Base-by-base conservation (phyloP, 2,329 filamentous ascomycete species). In the Fusarium sp. region DNA sequence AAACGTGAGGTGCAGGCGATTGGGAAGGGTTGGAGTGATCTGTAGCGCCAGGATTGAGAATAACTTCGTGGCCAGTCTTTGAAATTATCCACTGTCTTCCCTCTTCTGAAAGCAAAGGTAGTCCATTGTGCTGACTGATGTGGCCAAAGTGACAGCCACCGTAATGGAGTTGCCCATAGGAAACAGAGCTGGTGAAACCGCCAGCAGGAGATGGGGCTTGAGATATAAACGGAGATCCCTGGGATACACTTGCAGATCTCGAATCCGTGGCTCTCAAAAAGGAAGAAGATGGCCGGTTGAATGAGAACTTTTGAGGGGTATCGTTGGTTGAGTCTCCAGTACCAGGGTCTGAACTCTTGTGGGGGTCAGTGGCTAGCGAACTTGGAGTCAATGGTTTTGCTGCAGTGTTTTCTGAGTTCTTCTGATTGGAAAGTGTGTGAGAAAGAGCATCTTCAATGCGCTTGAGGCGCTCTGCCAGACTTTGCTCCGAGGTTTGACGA, bases 141-240 rank as follows among this genome's bases (percentile, higher is more conserved):
- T 75, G 72, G 12, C 76, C 76, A 13, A 78, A 69, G 31, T 77
- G 73, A 18, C 56, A 69, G 9, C 76, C 76, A 33, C 60, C 73
- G 26, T 70, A 78, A 49, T 78, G 75, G 18, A 78, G 69, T 41
- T 78, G 76, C 0, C 76, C 76, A 33, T 74, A 78, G 3, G 76
- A 73, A 22, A 75, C 69, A 6, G 55, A 44, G 41, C 58, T 62
- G 15, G 68, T 67, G 17, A 72, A 59, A n/a, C 57, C 39, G 4
- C 54, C 39, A 3, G 55, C 22, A 33, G 74, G 63, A 10, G 72
- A 66, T 15, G 64, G 36, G 6, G 39, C 22, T 1, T 62, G 48
- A 11, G 26, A 48, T 11, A 45, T 10, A 20, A 65, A 35, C 1
- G 58, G 57, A n/a, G 68, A 62, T 9, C 47, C 42, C 8, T 63